phyloP scores from a whole-genome alignment of 2,329 filamentous ascomycete genomes.

The Fusarium agapanthi region DNA sequence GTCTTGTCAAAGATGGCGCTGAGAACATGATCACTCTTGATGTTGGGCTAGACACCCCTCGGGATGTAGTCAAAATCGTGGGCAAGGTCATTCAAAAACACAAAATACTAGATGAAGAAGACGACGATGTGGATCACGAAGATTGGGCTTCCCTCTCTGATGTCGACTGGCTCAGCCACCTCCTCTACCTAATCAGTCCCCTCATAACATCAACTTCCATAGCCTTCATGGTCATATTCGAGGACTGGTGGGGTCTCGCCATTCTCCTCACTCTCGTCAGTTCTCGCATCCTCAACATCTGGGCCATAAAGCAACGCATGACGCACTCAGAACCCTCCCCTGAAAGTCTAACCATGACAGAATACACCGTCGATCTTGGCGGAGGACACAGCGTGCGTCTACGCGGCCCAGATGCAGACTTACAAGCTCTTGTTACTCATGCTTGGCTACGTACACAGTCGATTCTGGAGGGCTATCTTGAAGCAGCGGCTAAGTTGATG shows the following conservation, averaged over 20 bases:
- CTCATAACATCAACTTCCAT: constrained; percentile 56
- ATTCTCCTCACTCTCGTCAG: constrained; percentile 59
- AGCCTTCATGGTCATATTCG: constrained; percentile 55
- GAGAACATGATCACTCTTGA: constrained; percentile 42
- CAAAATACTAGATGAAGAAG: constrained; percentile 11
- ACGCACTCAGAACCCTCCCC: neutral
- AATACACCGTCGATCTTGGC: constrained; percentile 63
- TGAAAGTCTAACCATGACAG: constrained; percentile 39
- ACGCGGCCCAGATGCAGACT: constrained; percentile 62
- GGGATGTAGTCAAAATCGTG: constrained; percentile 34
- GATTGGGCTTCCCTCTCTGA: constrained; percentile 39
- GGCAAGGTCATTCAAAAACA: constrained; percentile 3
- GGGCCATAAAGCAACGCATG: constrained; percentile 63
- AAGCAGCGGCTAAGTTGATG: constrained; percentile 62
- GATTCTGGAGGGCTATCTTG: constrained; percentile 59
- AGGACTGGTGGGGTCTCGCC: constrained; percentile 62
- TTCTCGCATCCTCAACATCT: constrained; percentile 64
- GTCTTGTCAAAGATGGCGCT: constrained; percentile 37
- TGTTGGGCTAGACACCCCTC: constrained; percentile 37
- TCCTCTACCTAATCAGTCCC: constrained; percentile 59
- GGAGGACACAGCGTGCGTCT: constrained; percentile 61
- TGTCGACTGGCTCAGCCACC: constrained; percentile 57
- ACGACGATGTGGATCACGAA: constrained; percentile 33
- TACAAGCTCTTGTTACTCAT: constrained; percentile 67
- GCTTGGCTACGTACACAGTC: constrained; percentile 64